These are phyloP conservation scores for Lignosus rhinocerotis DNA, from an alignment of 1,284 basidiomycete genomes.

Conservation along the genomic window DNA sequence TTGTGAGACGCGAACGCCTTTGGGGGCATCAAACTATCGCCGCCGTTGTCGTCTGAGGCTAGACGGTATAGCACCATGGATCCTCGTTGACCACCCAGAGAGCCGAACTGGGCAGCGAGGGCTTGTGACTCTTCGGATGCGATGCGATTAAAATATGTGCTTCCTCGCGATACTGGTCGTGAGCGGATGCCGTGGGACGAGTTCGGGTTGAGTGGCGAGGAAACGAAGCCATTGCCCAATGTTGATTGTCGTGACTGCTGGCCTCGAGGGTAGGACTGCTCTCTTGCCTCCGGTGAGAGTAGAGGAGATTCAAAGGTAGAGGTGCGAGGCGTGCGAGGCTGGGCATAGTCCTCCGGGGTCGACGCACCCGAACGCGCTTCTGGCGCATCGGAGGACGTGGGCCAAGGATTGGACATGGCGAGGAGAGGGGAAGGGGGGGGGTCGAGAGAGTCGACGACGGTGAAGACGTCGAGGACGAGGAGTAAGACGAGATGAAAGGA, in stretches of 20 bases:
- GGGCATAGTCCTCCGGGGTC: conserved; percentile 26
- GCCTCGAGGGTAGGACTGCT: conserved; percentile 20
- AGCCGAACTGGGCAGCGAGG: conserved; percentile 33
- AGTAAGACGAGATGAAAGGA: conserved; percentile 3
- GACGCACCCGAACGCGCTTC: conserved; percentile 24
- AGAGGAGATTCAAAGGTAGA: conserved; percentile 33
- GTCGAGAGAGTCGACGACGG: conserved; percentile 4
- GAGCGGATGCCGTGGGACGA: conserved; percentile 28
- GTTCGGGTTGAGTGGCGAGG: conserved; percentile 53
- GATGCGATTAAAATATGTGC: conserved; percentile 27
- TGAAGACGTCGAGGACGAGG: conserved; percentile 6
- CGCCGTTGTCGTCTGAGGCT: conserved; percentile 42
- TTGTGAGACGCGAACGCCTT: conserved; percentile 23
- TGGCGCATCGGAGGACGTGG: conserved; percentile 23
- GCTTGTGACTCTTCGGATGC: conserved; percentile 49
- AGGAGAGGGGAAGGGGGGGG: conserved; percentile 9
- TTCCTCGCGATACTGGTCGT: conserved; percentile 28
- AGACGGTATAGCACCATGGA: conserved; percentile 72
- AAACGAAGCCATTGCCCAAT: conserved; percentile 37
- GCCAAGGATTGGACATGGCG: conserved; percentile 30
- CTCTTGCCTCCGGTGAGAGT: conserved; percentile 26
- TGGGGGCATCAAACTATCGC: conserved; percentile 34
- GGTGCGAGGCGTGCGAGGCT: conserved; percentile 30
- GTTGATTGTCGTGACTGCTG: conserved; percentile 35
- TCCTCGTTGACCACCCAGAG: conserved; percentile 39